Conservation (phyloP, 208 protist genomes). For the Acanthamoeba castellanii region DNA sequence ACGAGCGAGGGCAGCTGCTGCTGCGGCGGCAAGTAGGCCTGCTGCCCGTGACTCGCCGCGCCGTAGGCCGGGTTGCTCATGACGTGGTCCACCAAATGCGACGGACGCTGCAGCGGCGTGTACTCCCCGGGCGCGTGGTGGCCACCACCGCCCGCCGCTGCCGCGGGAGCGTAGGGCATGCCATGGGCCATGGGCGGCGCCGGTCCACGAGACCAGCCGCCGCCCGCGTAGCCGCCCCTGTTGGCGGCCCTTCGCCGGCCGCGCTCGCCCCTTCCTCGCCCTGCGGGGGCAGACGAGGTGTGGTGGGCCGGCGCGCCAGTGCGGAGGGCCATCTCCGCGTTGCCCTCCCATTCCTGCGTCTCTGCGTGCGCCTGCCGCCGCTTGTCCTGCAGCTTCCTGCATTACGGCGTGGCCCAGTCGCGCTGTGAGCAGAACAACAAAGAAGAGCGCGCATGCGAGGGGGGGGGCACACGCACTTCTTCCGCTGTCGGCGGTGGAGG, state of each 20-base stretch:
- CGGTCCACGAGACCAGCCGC: neutral
- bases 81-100: neutral
- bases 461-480: neutral
- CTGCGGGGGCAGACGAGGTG: neutral
- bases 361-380: neutral
- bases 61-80: slow-evolving; percentile 32
- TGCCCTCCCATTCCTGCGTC: neutral
- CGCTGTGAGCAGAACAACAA: neutral
- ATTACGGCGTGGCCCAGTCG: neutral
- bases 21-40: neutral
- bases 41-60: neutral
- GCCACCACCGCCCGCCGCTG: neutral
- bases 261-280: neutral
- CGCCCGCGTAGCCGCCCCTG: neutral
- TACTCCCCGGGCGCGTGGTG: neutral
- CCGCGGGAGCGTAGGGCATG: neutral
- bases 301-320: neutral
- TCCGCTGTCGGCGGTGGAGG: neutral
- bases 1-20: neutral
- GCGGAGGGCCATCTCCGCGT: neutral
- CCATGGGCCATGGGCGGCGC: neutral
- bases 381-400: slow-evolving; percentile 5
- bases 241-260: neutral
- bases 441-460: neutral
- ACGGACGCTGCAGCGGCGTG: slow-evolving; percentile 5